These are phyloP conservation scores for Cordyceps farinosa DNA, from an alignment of 2,329 filamentous ascomycete genomes.

Conservation along the genomic window DNA sequence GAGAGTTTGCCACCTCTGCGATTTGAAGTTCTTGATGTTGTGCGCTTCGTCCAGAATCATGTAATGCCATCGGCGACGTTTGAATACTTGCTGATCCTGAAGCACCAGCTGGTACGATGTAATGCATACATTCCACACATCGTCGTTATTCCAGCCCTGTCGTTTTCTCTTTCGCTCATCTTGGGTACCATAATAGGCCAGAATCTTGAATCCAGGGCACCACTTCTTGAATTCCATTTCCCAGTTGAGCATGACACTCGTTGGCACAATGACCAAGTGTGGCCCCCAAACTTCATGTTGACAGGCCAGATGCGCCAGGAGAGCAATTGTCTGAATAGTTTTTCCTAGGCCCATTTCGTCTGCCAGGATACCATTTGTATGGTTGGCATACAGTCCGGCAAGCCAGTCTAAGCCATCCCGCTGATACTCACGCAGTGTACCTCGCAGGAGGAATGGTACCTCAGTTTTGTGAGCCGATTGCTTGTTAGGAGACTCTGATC, in stretches of 20 bases:
- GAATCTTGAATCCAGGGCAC: conserved; percentile 94
- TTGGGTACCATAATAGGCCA: conserved; percentile 92
- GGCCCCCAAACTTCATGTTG: conserved; percentile 91
- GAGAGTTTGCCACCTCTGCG: conserved; percentile 92
- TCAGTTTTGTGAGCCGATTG: conserved; percentile 58
- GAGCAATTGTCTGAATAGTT: conserved; percentile 94
- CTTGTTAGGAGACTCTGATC: conserved; percentile 32
- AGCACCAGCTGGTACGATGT: conserved; percentile 96
- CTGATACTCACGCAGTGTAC: conserved; percentile 90
- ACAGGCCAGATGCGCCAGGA: conserved; percentile 88
- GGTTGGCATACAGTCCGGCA: conserved; percentile 83
- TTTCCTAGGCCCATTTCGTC: conserved; percentile 99
- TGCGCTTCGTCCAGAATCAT: conserved; percentile 98
- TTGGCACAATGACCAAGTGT: conserved; percentile 92
- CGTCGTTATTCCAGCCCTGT: conserved; percentile 87
- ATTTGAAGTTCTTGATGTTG: conserved; percentile 99
- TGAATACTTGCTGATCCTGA: conserved; percentile 91
- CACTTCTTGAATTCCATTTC: conserved; percentile 99
- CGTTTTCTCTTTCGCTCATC: conserved; percentile 91
- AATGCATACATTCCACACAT: conserved; percentile 95
- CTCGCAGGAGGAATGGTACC: conserved; percentile 78
- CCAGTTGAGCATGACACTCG: conserved; percentile 98
- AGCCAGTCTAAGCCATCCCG: conserved; percentile 98
- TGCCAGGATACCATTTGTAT: conserved; percentile 92
- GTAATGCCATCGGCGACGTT: conserved; percentile 91